Base-by-base conservation (phyloP, 2,329 filamentous ascomycete genomes). In the Dactylellina drechsleri region DNA sequence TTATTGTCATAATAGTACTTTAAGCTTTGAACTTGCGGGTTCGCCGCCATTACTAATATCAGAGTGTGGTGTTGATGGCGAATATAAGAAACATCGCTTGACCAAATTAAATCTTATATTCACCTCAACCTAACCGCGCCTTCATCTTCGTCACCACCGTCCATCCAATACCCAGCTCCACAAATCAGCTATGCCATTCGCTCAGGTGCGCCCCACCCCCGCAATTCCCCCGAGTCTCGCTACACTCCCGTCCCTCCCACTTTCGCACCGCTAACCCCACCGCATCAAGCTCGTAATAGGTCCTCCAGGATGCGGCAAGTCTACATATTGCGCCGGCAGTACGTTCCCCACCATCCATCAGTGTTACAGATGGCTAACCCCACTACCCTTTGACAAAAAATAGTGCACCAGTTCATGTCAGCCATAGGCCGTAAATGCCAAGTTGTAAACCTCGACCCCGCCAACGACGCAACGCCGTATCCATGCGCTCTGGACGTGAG, bases 261-360 rank as follows among this genome's bases (percentile, higher is more conserved):
- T 18, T 13, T 18, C 47, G 10, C 47, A 23, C 23, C 47, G 16
- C n/a, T 65, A 56, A 70, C 56, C 54, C 64, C 49, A 79, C 52
- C 53, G 87, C 87, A 85, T 86, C 84, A 91, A 96, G 84, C 89
- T 97, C 50, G 89, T 97, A 43, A 89, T 97, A 79, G 95, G 95
- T n/a, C 94, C 93, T 78, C 95, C 95, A 5, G 95, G 95, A 80
- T 89, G 93, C 31, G 95, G 95, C 76, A 99, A 99, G 84, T 97
- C 93, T 77, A 99, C 95, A 6, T 97, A 97, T 82, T 98, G 94
- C 85, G 92, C 98, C 88, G 95, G 95, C 81, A 97, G 88, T 90
- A 82, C 82, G 88, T 81, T n/a, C 58, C 45, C 64, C 41, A 36
- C 31, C 31, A 36, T 10, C 31, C 18, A 57, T 5, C 23, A 23